Conservation (phyloP, 2,329 filamentous ascomycete species). For the Ceratocystiopsis minuta region DNA sequence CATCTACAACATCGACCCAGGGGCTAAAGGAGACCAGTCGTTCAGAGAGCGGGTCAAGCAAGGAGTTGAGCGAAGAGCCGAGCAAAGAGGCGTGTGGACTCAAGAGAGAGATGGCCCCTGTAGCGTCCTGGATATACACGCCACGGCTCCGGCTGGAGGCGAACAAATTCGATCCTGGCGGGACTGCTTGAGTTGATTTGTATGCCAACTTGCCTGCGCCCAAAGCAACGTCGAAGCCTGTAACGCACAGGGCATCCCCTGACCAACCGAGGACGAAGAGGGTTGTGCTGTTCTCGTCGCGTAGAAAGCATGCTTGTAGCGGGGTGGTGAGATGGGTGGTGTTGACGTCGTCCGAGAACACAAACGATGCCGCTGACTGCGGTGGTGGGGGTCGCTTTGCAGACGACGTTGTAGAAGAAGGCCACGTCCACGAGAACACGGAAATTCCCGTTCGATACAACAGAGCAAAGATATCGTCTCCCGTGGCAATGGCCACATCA, state of each 20-base stretch:
- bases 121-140: slow-evolving; percentile 26
- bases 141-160: slow-evolving; percentile 13
- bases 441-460: slow-evolving; percentile 50
- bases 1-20: slow-evolving; percentile 30
- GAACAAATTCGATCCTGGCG: slow-evolving; percentile 15
- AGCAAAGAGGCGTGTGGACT: no score
- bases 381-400: slow-evolving; percentile 31
- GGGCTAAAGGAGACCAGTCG: slow-evolving; percentile 13
- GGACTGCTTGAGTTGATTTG: neutral
- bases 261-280: slow-evolving; percentile 19
- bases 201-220: slow-evolving; percentile 1
- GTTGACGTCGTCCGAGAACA: neutral
- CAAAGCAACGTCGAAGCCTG: slow-evolving; percentile 6
- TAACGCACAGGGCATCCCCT: slow-evolving; percentile 12
- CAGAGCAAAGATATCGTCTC: slow-evolving; percentile 49
- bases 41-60: no score
- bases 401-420: slow-evolving; percentile 23
- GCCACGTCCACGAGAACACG: slow-evolving; percentile 54
- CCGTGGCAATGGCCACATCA: slow-evolving; percentile 56
- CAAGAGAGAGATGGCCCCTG: slow-evolving; percentile 24
- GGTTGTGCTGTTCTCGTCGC: neutral
- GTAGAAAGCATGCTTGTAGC: slow-evolving; percentile 11
- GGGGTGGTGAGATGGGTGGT: slow-evolving; percentile 19
- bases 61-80: no score
- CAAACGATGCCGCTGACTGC: slow-evolving; percentile 15